Evolutionary conservation across 306 rosid species (phyloP).

Genomic region (Ochetophila trinervis): DNA sequence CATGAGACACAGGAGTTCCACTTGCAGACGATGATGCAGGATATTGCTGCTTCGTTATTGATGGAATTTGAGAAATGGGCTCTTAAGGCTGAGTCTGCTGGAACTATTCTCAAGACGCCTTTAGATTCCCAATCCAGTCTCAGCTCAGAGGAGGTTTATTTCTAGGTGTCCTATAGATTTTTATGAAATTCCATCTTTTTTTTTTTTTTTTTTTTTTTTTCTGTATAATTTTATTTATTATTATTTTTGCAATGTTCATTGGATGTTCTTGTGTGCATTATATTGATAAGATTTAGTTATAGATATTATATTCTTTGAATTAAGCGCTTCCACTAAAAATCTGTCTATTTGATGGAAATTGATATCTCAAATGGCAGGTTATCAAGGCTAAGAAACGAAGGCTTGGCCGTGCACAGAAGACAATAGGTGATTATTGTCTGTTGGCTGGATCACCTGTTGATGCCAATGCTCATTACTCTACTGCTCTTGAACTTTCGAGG

Average conservation of each 20-base stretch:
- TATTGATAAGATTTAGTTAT: slow-evolving; percentile 4
- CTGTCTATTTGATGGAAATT: slow-evolving; percentile 21
- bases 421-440: slow-evolving; percentile 92
- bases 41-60: slow-evolving; percentile 79
- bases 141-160: slow-evolving; percentile 99
- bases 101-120: slow-evolving; percentile 94
- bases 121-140: slow-evolving; percentile 99
- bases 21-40: slow-evolving; percentile 95
- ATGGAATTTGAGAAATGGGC: slow-evolving; percentile 99
- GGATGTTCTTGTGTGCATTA: background rate
- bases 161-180: slow-evolving; percentile 83
- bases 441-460: slow-evolving; percentile 97
- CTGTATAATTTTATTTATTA: no score
- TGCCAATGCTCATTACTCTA: slow-evolving; percentile 88
- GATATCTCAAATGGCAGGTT: slow-evolving; percentile 47
- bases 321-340: slow-evolving; percentile 18
- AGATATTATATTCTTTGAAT: background rate
- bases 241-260: background rate
- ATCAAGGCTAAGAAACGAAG: slow-evolving; percentile 95
- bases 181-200: slow-evolving; percentile 1
- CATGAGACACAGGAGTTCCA: slow-evolving; percentile 77
- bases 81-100: slow-evolving; percentile 92
- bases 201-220: background rate
- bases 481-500: slow-evolving; percentile 87
- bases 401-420: slow-evolving; percentile 97